Base-by-base conservation (phyloP, 2,329 filamentous ascomycete genomes). In the Xylariaceae sp. region DNA sequence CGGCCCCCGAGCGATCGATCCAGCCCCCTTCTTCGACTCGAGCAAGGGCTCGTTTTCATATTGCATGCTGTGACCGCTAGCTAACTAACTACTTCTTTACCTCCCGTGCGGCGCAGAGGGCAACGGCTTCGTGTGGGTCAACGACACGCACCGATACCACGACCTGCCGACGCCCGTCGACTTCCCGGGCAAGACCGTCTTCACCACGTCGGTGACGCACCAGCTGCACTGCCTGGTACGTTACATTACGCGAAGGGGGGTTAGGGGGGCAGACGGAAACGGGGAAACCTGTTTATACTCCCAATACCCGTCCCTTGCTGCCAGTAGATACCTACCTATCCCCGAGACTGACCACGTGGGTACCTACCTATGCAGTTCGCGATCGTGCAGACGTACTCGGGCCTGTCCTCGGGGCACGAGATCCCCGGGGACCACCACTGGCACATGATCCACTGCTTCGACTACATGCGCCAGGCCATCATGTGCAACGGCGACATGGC, bases 371-470 rank as follows among this genome's bases (percentile, higher is more conserved):
- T 12, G 7, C 9, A 43, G 42, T 64, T 59, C 44, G 58, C 61
- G 40, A 59, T 65, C 26, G 60, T 60, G 19, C 59, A 64, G 43
- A 64, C 59, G 5, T 66, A 65, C 51, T 64, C 61, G 0, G 62
- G 60, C 15, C 49, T 65, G 30, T 58, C 52, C 29, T 55, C 59
- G 3, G 54, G 55, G 37, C 56, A 60, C 39, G 43, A 54, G 28
- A 51, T 66, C 23, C 61, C 61, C 13, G 54, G 60, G 16, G 63
- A 66, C 40, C 60, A 65, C 47, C 60, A 65, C 48, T 65, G 61
- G 59, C 64, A 68, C 49, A 63, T 68, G 55, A 60, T 63, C 33
- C 65, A 68, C 53, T 68, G 65, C 54, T 64, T 67, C 47, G 60
- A 63, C 44, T 68, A 68, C 47, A 58, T 68, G 51, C 54, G 65